phyloP scores from a whole-genome alignment of 202 grass and related monocot species.

The Schoenoplectus tabernaemontani region DNA sequence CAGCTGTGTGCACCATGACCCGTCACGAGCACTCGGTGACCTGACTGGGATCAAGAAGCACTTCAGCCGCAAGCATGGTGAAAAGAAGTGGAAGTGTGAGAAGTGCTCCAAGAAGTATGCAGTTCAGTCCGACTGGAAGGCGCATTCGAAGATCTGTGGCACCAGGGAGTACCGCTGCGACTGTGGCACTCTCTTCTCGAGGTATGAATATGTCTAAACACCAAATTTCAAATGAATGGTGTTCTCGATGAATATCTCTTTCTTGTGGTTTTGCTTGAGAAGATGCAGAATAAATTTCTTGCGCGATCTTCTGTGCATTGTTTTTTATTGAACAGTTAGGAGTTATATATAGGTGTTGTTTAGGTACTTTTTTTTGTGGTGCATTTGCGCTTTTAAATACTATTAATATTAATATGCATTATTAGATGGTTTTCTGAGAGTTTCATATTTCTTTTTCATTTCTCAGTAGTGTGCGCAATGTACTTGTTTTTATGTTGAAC shows the following conservation, averaged over 20 bases:
- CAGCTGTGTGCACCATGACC: slow-evolving; percentile 79
- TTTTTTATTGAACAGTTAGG: not conserved
- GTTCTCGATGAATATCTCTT: not conserved
- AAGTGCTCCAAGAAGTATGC: slow-evolving; percentile 93
- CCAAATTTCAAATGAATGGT: too few species aligned
- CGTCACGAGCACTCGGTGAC: slow-evolving; percentile 66
- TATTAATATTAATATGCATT: not conserved
- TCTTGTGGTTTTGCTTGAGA: not conserved
- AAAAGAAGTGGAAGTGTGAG: slow-evolving; percentile 99
- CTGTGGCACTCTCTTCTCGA: slow-evolving; percentile 90
- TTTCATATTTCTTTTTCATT: not conserved
- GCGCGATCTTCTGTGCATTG: not conserved
- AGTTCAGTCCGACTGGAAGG: slow-evolving; percentile 97
- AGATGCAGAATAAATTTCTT: not conserved
- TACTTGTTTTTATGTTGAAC: not conserved
- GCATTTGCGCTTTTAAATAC: not conserved
- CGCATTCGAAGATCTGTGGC: slow-evolving; percentile 91
- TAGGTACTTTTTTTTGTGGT: not conserved
- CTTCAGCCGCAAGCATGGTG: slow-evolving; percentile 92
- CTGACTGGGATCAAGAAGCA: slow-evolving; percentile 99
- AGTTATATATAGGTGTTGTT: not conserved
- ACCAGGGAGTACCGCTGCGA: slow-evolving; percentile 93
- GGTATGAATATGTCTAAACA: slow-evolving; percentile 25
- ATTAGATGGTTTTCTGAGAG: not conserved
- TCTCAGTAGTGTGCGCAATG: not conserved